phyloP scores from a whole-genome alignment of 1,284 basidiomycete genomes.

The Anthracocystis walkeri region DNA sequence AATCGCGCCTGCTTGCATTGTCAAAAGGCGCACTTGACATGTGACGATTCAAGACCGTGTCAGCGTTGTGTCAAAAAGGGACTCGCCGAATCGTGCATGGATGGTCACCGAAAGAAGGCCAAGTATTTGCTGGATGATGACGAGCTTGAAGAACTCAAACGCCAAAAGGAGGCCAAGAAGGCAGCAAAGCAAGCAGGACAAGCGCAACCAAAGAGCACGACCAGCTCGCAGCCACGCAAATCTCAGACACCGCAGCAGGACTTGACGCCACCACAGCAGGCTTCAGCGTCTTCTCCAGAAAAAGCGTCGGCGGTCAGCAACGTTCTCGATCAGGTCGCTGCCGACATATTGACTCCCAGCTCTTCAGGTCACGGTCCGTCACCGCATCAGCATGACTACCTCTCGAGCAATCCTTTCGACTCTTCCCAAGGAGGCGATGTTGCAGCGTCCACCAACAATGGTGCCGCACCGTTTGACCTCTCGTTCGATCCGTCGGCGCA shows the following conservation, averaged over 20 bases:
- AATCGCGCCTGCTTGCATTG: constrained; percentile 93
- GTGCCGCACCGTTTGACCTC: constrained; percentile 55
- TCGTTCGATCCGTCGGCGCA: constrained; percentile 77
- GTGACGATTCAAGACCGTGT: constrained; percentile 95
- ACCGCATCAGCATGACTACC: constrained; percentile 46
- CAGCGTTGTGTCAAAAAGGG: constrained; percentile 94
- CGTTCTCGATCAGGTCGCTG: constrained; percentile 43
- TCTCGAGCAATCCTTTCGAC: constrained; percentile 49
- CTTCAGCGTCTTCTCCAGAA: constrained; percentile 21
- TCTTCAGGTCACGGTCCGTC: constrained; percentile 46
- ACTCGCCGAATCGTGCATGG: constrained; percentile 86
- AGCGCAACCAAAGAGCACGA: constrained; percentile 14
- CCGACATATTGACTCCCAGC: constrained; percentile 28
- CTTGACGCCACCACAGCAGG: constrained; percentile 18
- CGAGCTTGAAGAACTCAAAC: constrained; percentile 60
- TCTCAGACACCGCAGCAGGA: constrained; percentile 18
- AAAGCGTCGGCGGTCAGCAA: constrained; percentile 37
- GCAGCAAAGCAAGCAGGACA: constrained; percentile 39
- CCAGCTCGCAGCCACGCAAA: constrained; percentile 12
- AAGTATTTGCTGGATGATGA: constrained; percentile 78
- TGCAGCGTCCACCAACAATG: constrained; percentile 14
- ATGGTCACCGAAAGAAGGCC: constrained; percentile 96
- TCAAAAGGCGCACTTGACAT: constrained; percentile 93
- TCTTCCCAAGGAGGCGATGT: constrained; percentile 24
- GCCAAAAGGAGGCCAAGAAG: constrained; percentile 55